phyloP scores from a whole-genome alignment of 805 yeast genomes.

The Hanseniaspora thailandica region DNA sequence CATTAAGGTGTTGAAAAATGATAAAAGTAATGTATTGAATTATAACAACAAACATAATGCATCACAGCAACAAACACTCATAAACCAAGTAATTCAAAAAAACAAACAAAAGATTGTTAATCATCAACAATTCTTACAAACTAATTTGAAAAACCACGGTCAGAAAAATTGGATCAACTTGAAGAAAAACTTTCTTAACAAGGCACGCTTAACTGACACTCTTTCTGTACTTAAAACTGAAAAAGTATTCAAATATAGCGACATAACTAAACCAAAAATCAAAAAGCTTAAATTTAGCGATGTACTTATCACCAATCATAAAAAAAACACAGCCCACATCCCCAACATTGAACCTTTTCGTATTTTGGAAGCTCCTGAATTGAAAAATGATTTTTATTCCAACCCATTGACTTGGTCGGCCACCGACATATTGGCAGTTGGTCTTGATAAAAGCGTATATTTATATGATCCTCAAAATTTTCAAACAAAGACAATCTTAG shows the following conservation, averaged over 20 bases:
- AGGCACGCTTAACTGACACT: not conserved
- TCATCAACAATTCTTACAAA: not conserved
- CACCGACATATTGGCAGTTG: conserved; percentile 49
- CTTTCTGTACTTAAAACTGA: not conserved
- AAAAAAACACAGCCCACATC: not conserved
- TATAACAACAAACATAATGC: not conserved
- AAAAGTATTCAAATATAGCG: not conserved
- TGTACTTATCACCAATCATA: not conserved
- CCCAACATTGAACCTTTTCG: conserved; percentile 30
- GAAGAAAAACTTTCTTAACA: not conserved
- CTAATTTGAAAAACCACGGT: conserved; percentile 4
- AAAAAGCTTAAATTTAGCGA: not conserved
- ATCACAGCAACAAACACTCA: not conserved
- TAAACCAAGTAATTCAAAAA: not conserved
- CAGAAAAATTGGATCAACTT: conserved; percentile 12
- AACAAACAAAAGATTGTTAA: not conserved
- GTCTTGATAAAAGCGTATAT: conserved; percentile 46
- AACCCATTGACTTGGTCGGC: conserved; percentile 65
- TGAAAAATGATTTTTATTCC: conserved; percentile 67
- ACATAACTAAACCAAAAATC: not conserved
- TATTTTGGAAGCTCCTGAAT: conserved; percentile 56
- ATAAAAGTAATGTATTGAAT: not conserved
- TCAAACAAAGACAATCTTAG: conserved; percentile 36
- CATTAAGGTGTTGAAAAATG: not conserved
- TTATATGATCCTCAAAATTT: conserved; percentile 44